A percentile compares a stretch with the other conserved stretches of the same genome.
phyloP scores from a whole-genome alignment of 257 asterid genomes.

The Solanum neorickii region DNA sequence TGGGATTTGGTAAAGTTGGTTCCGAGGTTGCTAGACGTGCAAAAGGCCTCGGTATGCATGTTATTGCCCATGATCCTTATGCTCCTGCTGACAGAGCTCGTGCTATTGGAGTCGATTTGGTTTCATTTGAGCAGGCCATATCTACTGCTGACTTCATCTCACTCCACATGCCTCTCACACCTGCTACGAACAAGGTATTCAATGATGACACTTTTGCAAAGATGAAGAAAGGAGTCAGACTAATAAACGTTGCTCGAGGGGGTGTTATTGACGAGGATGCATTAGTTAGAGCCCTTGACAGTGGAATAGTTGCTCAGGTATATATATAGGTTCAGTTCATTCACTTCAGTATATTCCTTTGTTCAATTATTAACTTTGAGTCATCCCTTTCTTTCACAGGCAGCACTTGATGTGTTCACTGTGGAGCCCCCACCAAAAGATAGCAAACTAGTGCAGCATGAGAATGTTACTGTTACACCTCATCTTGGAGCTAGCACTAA shows the following conservation, averaged over 20 bases:
- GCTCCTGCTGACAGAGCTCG: slow-evolving; percentile 98
- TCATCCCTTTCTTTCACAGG: slow-evolving; percentile 31
- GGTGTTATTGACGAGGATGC: slow-evolving; percentile 98
- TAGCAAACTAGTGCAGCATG: slow-evolving; percentile 76
- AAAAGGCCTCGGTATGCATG: slow-evolving; percentile 92
- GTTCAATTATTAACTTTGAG: neutral
- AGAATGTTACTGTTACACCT: slow-evolving; percentile 88
- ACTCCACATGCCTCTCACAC: slow-evolving; percentile 97
- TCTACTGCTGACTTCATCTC: slow-evolving; percentile 75
- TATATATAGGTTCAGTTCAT: neutral
- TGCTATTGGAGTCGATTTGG: slow-evolving; percentile 84
- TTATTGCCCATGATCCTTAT: slow-evolving; percentile 91
- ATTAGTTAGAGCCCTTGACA: slow-evolving; percentile 78
- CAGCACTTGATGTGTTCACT: slow-evolving; percentile 89
- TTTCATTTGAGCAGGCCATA: slow-evolving; percentile 76
- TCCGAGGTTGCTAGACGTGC: slow-evolving; percentile 76
- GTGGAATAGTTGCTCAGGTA: slow-evolving; percentile 89
- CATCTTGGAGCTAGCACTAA: slow-evolving; percentile 99
- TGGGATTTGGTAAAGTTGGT: slow-evolving; percentile 96
- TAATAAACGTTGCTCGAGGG: slow-evolving; percentile 79
- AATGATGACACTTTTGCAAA: slow-evolving; percentile 78
- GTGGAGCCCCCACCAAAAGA: slow-evolving; percentile 82
- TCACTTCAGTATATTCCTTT: neutral
- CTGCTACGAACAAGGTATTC: slow-evolving; percentile 65
- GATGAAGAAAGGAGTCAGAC: slow-evolving; percentile 87